phyloP scores from a whole-genome alignment of 225 moss, liverwort and hornwort species.

The Bryum argenteum region DNA sequence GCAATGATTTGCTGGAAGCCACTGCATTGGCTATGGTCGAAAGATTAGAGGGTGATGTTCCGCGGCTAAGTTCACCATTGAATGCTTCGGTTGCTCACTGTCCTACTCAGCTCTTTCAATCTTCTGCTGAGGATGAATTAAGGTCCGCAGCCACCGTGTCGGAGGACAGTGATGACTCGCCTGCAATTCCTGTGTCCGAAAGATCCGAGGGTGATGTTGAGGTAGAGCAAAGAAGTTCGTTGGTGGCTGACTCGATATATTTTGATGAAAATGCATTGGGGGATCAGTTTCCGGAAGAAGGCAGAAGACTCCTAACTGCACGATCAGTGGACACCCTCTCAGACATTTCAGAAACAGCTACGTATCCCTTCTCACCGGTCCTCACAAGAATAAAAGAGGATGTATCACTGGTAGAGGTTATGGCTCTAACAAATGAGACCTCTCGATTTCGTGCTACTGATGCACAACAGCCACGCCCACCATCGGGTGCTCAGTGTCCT shows the following conservation, averaged over 20 bases:
- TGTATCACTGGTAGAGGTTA: conserved; percentile 24
- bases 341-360: conserved; percentile 8
- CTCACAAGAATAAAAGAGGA: conserved; percentile 6
- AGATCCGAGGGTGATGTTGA: neutral
- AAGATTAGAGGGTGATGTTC: too few relatives aligned
- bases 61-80: conserved; percentile 11
- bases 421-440: conserved; percentile 24
- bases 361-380: neutral
- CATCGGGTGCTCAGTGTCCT: conserved; percentile 11
- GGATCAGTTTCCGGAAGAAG: neutral
- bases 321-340: conserved; percentile 3
- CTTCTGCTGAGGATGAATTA: conserved; percentile 19
- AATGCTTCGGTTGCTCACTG: conserved; percentile 11
- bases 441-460: neutral
- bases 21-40: too few relatives aligned
- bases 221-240: conserved; percentile 21
- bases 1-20: too few relatives aligned
- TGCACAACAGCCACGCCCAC: neutral
- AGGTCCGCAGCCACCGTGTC: conserved; percentile 10
- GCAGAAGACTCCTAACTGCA: neutral
- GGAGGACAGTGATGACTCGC: conserved; percentile 16
- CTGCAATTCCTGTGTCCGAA: neutral
- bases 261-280: conserved; percentile 10
- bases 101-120: conserved; percentile 11
- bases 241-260: conserved; percentile 15